phyloP scores from a whole-genome alignment of 352 stramenopile species.

The Peronospora tabacina region DNA sequence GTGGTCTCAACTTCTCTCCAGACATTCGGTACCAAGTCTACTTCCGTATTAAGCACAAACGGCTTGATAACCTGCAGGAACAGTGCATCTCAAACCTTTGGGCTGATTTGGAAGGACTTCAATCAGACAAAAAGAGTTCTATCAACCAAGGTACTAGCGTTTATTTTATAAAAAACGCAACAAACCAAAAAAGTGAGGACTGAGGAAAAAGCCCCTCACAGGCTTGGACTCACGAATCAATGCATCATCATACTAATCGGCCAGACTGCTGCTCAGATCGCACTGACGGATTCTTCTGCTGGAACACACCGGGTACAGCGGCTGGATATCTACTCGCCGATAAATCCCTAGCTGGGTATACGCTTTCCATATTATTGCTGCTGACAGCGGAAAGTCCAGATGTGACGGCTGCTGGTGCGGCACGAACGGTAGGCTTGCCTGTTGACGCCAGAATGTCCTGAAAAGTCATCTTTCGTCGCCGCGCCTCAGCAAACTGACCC shows the following conservation, averaged over 20 bases:
- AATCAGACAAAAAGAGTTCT: conserved; percentile 14
- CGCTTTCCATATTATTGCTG: conserved; percentile 38
- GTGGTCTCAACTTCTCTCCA: conserved; percentile 73
- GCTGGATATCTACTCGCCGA: conserved; percentile 18
- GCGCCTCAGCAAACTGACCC: conserved; percentile 67
- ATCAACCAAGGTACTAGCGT: conserved; percentile 21
- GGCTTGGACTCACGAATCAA: conserved; percentile 21
- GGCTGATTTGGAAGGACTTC: conserved; percentile 50
- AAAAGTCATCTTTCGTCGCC: conserved; percentile 83
- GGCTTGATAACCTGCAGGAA: conserved; percentile 32
- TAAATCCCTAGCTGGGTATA: conserved; percentile 36
- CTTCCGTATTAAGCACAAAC: conserved; percentile 74
- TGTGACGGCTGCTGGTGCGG: conserved; percentile 9
- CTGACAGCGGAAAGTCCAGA: conserved; percentile 7
- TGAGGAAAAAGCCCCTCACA: conserved; percentile 4
- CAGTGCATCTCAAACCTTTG: conserved; percentile 31
- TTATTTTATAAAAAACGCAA: conserved; percentile 27
- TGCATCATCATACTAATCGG: conserved; percentile 47
- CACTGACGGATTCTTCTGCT: conserved; percentile 17
- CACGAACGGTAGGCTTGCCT: conserved; percentile 9
- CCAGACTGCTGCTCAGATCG: conserved; percentile 24
- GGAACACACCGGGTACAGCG: conserved; percentile 15
- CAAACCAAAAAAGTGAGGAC: conserved; percentile 17
- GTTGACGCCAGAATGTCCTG: conserved; percentile 78
- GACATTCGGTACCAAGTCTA: conserved; percentile 80